phyloP scores from a whole-genome alignment of 106 monocot species.

The Narthecium ossifragum region DNA sequence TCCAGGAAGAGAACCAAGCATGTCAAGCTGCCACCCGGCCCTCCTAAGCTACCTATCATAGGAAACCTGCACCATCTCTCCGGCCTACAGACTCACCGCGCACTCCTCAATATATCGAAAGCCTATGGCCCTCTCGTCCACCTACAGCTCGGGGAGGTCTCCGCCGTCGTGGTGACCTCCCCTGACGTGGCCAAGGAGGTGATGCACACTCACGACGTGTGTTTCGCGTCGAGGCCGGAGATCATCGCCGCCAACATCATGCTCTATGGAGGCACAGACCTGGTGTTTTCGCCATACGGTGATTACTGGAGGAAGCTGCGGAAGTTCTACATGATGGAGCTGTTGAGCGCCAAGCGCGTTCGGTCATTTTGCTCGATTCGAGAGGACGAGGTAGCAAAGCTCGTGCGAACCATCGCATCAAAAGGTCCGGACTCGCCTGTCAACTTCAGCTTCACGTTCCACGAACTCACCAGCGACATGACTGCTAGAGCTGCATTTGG shows the following conservation, averaged over 20 bases:
- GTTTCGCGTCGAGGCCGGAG: constrained; percentile 15
- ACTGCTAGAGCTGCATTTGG: constrained; percentile 18
- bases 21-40: constrained; percentile 20
- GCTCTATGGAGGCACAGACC: constrained; percentile 5
- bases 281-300: constrained; percentile 33
- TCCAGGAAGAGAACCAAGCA: no score
- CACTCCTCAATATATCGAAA: constrained; percentile 2
- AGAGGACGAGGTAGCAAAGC: constrained; percentile 16
- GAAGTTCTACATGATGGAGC: constrained; percentile 27
- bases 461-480: constrained; percentile 7
- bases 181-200: constrained; percentile 14
- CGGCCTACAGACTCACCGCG: constrained; percentile 9
- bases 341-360: constrained; percentile 25
- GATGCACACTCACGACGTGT: constrained; percentile 27
- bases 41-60: constrained; percentile 22
- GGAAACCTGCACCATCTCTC: constrained; percentile 21
- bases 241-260: neutral
- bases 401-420: constrained; percentile 10
- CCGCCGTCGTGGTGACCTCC: constrained; percentile 18
- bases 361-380: constrained; percentile 15
- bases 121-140: constrained; percentile 22
- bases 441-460: constrained; percentile 17
- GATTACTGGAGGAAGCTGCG: constrained; percentile 32
- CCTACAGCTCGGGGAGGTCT: constrained; percentile 27
- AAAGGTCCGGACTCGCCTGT: neutral